Percentiles rank a stretch among this genome's conserved stretches.
These are phyloP conservation scores for Oryza meyeriana DNA, from an alignment of 176 grass and related monocot species.

Conservation along the genomic window DNA sequence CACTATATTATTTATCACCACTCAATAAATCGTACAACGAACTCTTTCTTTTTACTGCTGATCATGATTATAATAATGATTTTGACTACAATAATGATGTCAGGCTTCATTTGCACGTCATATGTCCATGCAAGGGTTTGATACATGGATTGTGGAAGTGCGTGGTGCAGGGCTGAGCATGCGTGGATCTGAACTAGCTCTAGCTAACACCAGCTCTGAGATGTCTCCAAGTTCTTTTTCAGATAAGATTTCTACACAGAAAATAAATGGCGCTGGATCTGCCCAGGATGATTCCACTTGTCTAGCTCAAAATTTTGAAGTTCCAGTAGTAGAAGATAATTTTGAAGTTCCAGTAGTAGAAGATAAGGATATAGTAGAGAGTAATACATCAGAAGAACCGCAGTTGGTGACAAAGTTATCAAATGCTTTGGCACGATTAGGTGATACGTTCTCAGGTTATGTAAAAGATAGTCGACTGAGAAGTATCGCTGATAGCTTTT, in stretches of 20 bases:
- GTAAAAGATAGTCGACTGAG: slow-evolving; percentile 67
- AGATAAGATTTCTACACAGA: slow-evolving; percentile 29
- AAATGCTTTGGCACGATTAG: slow-evolving; percentile 58
- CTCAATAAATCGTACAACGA: neutral
- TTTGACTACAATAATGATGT: slow-evolving; percentile 28
- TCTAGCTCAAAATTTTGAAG: slow-evolving; percentile 38
- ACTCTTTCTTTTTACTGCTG: neutral
- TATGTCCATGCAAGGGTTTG: slow-evolving; percentile 95
- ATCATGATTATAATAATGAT: neutral
- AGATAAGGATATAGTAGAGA: slow-evolving; percentile 29
- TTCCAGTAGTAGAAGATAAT: slow-evolving; percentile 38
- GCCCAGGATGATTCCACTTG: slow-evolving; percentile 29
- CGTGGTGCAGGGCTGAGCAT: slow-evolving; percentile 80
- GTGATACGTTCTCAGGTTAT: slow-evolving; percentile 76
- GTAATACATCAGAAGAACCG: slow-evolving; percentile 55
- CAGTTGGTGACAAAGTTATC: slow-evolving; percentile 74
- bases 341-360: slow-evolving; percentile 39
- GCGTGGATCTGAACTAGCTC: slow-evolving; percentile 45
- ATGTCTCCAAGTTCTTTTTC: slow-evolving; percentile 12
- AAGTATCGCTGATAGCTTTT: slow-evolving; percentile 66
- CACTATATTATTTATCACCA: neutral
- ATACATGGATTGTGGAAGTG: slow-evolving; percentile 97
- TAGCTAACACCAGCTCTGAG: slow-evolving; percentile 23
- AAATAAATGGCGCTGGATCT: slow-evolving; percentile 33
- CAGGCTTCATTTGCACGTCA: slow-evolving; percentile 98